Percentiles rank a stretch among this genome's conserved stretches.
These are phyloP conservation scores for Domatiomyces catenatus DNA, from an alignment of 2,329 filamentous ascomycete species.

Conservation along the genomic window DNA sequence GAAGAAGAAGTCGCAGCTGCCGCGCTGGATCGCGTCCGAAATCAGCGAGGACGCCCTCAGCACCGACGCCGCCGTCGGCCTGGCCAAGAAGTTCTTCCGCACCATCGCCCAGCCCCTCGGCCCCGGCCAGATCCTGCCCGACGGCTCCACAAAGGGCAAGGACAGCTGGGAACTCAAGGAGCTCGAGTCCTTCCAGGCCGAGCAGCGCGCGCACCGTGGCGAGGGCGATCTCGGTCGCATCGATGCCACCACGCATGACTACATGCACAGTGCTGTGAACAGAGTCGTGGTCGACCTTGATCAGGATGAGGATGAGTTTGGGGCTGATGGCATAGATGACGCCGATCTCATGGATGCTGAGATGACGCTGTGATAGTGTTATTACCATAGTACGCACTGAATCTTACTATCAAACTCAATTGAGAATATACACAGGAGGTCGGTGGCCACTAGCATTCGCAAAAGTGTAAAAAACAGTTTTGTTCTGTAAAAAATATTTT, in stretches of 20 bases:
- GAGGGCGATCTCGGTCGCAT: conserved; percentile 26
- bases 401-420: too few relatives aligned
- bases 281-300: conserved; percentile 5
- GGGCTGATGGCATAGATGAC: conserved; percentile 24
- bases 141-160: conserved; percentile 41
- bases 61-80: conserved; percentile 86
- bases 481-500: too few relatives aligned
- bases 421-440: too few relatives aligned
- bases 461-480: too few relatives aligned
- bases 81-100: conserved; percentile 74
- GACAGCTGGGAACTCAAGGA: conserved; percentile 80
- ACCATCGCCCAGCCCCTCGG: conserved; percentile 87
- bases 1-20: conserved; percentile 77
- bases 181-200: conserved; percentile 54
- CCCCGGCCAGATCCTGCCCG: conserved; percentile 56
- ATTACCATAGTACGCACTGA: too few relatives aligned
- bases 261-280: conserved; percentile 19
- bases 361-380: conserved; percentile 5
- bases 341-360: conserved; percentile 24
- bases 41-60: conserved; percentile 76
- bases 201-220: conserved; percentile 43
- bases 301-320: conserved; percentile 22
- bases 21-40: conserved; percentile 91
- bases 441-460: too few relatives aligned
- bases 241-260: conserved; percentile 11